Evolutionary conservation across 1,284 basidiomycete genomes (phyloP), one percentile per base, ranked within the genome.

Genomic region (Chalciporus sp.): DNA sequence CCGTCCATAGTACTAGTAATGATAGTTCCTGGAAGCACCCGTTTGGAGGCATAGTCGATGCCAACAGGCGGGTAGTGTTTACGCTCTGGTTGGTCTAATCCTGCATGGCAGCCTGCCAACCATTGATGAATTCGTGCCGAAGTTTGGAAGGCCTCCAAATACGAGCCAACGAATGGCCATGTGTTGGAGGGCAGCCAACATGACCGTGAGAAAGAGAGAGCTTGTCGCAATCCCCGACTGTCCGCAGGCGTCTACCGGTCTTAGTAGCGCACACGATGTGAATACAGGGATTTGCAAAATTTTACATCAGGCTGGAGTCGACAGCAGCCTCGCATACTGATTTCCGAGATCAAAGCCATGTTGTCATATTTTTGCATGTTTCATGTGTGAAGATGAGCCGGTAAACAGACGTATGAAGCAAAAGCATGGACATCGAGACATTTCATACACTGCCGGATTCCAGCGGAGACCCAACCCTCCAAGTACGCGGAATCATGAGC

Each of bases 371-470:
- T 62, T 57, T 49, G 55, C 48, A 55, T 53, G 49, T 57, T 54
- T 65, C 53, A 49, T 47, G 64, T 51, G 27, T 35, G 47, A 49
- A 35, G 49, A 45, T 48, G 46, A 49, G 55, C 27, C 64, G 41
- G 43, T 42, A 60, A 54, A 62, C 46, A 55, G 27, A 53, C 51
- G 60, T 62, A 53, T 44, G 44, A 47, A 57, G 42, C 26, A 45
- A 60, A 53, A 52, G 44, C 50, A 67, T 56, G 49, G 42, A 50
- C 62, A 57, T 56, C 44, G 55, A 58, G 42, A 64, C 57, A 42
- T 48, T 58, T 52, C 47, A 39, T 56, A 55, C 49, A 50, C 42
- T 52, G 47, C 49, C 51, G 39, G 35, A 53, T 48, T 54, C 45
- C 56, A 44, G 31, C 42, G n/a, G 40, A 46, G 44, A 39, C 44